These are phyloP conservation scores for Plasmodium knowlesi DNA, from an alignment of 169 alveolate species.

Conservation along the genomic window DNA sequence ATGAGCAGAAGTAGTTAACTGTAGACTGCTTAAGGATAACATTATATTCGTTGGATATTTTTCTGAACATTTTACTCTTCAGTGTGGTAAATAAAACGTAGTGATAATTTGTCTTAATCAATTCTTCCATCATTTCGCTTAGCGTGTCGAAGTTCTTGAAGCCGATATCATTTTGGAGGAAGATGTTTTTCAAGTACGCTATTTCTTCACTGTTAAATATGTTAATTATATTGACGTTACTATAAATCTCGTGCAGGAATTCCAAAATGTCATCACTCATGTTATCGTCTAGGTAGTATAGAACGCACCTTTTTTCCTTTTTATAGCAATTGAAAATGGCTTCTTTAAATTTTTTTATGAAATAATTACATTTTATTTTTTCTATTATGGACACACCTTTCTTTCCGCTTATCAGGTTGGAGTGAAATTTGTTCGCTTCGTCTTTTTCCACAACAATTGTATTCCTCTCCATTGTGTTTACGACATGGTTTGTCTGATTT, in stretches of 20 bases:
- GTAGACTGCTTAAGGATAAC: slow-evolving; percentile 60
- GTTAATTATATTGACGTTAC: slow-evolving; percentile 60
- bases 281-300: slow-evolving; percentile 63
- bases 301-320: slow-evolving; percentile 69
- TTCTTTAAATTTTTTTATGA: slow-evolving; percentile 67
- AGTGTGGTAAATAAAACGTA: slow-evolving; percentile 65
- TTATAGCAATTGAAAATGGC: slow-evolving; percentile 73
- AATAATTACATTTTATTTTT: slow-evolving; percentile 62
- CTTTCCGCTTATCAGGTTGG: not conserved
- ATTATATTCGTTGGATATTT: slow-evolving; percentile 60
- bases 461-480: not conserved
- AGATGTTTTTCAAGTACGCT: slow-evolving; percentile 60
- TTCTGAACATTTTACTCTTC: slow-evolving; percentile 56
- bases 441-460: slow-evolving; percentile 1
- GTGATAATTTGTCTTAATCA: slow-evolving; percentile 68
- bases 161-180: slow-evolving; percentile 49
- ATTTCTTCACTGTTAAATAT: slow-evolving; percentile 73
- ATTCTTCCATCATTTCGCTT: slow-evolving; percentile 48
- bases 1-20: slow-evolving; percentile 59
- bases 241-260: slow-evolving; percentile 61
- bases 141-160: slow-evolving; percentile 43
- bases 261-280: slow-evolving; percentile 70
- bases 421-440: not conserved
- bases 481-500: not conserved
- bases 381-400: slow-evolving; percentile 30